Base-by-base conservation (phyloP, 352 stramenopile species). In the Phytopythium aichiense region DNA sequence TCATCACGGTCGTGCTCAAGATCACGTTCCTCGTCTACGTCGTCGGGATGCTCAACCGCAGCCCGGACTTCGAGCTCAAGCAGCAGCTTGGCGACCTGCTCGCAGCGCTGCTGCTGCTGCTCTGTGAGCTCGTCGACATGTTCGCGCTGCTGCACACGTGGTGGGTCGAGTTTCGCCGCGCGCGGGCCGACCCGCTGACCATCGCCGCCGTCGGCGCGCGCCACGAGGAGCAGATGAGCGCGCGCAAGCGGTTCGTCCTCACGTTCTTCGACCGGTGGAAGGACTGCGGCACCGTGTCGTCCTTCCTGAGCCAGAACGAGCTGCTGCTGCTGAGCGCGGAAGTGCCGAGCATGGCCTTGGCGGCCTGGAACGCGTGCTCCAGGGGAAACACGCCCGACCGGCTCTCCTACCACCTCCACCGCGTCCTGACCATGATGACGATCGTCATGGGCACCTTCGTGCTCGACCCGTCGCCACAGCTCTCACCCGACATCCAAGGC, bases 261-360 rank as follows among this genome's bases (percentile, higher is more conserved):
- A 74, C 64, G 40, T 74, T 74, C 49, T 74, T 74, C 60, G 67
- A 74, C 48, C 64, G 67, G 25, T 74, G 64, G 67, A 74, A 74
- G 56, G 64, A 71, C 57, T 74, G 67, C 28, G 64, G 64, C 52
- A 74, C 69, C 6, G 64, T 74, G 16, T 69, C 67, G 18, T 74
- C 67, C 40, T 71, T 74, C 53, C 45, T 71, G 33, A 69, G 67
- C 54, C 67, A 74, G 23, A 74, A 61, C 23, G 67, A 74, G 40
- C 69, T 74, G 51, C 12, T 66, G 12, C 46, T 74, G 22, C 54
- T 74, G 4, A 9, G 67, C 16, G 54, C 51, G 7, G 64, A 71
- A 54, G 64, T 71, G 13, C 67, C 67, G 4, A 66, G 64, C 30
- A 74, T 74, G 67, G 61, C 58, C 23, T 71, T 64, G 67, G 67